Evolutionary conservation across 495 filamentous ascomycete species (phyloP).

Genomic region (Xylaria acuta): DNA sequence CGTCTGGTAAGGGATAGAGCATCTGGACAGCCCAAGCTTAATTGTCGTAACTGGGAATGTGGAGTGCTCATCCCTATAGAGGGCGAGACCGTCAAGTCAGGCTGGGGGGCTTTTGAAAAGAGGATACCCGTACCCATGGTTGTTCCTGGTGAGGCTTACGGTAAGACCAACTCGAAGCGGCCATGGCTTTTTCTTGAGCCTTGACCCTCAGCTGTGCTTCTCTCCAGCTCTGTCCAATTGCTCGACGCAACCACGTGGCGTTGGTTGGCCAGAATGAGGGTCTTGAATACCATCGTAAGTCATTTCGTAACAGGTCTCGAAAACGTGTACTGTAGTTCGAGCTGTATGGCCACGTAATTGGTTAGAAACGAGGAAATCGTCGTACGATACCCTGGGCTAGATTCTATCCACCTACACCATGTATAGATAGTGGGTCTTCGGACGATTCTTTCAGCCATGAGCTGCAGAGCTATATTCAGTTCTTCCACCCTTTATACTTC

Average conservation of each 20-base stretch:
- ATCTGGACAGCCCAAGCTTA: conserved; percentile 72
- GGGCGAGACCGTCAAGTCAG: conserved; percentile 19
- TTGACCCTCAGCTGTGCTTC: background rate
- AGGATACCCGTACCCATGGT: conserved; percentile 75
- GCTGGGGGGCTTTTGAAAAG: conserved; percentile 61
- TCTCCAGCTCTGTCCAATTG: background rate
- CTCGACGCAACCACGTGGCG: no score
- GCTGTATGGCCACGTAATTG: background rate
- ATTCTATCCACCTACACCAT: background rate
- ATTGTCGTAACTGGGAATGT: conserved; percentile 95
- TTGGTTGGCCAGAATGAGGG: background rate
- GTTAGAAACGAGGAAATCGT: background rate
- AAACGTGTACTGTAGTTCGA: background rate
- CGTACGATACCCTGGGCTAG: background rate
- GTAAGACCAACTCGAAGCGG: conserved; percentile 30
- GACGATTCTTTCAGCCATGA: background rate
- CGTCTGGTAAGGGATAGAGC: conserved; percentile 70
- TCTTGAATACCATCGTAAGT: background rate
- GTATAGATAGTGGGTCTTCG: background rate
- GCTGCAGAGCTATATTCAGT: background rate
- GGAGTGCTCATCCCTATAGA: conserved; percentile 66
- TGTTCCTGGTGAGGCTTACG: conserved; percentile 40
- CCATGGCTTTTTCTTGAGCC: conserved; percentile 42
- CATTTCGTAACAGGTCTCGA: background rate
- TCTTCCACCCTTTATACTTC: background rate